Base-by-base conservation (phyloP, 208 protist genomes). In the Trypanosoma scelopori region DNA sequence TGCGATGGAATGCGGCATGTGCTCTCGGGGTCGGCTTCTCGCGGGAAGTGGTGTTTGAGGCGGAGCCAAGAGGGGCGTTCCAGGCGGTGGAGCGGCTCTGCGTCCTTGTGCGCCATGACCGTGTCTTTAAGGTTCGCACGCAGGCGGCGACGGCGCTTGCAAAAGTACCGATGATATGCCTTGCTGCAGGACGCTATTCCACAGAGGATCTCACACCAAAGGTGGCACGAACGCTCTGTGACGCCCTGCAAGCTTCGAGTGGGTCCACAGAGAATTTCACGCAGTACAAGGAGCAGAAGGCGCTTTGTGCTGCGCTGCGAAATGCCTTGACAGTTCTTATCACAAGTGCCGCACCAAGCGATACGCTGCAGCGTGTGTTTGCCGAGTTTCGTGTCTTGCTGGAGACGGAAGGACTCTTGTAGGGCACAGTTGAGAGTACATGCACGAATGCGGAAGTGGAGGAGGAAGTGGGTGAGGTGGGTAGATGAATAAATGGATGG, bases 71-170 rank as follows among this genome's bases (percentile, higher is more conserved):
- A 35, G 68, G 61, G 48, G 71, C 82, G 15, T 65, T 76, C 28
- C 69, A 73, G 60, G 80, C 77, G 7, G 78, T 94, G 2, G 73
- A 84, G 18, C 72, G 74, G 1, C 76, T 94, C 13, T 78, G 64
- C 45, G 68, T 71, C 15, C 55, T 81, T 5, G 72, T 91, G 5
- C 65, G 77, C 49, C 69, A 71, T 15, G 89, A 94, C 32, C 73
- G 78, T 48, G 87, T 86, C 37, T 91, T 89, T 64, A 94, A 94
- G 58, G 89, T 94, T 20, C 85, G 85, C 59, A 89, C 82, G n/a
- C 85, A 89, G 65, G 85, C 85, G 16, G 89, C 84, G 5, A 63
- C 39, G 2, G 82, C 89, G 6, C 70, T 94, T 11, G 78, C 59
- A 1, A 71, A 64, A 30, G 46, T 81, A 12, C 61, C 65, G 4